Evolutionary conservation across 176 grass and related monocot species (phyloP), one percentile per base, ranked within the genome.

Genomic region (Miscanthus lutarioriparius): DNA sequence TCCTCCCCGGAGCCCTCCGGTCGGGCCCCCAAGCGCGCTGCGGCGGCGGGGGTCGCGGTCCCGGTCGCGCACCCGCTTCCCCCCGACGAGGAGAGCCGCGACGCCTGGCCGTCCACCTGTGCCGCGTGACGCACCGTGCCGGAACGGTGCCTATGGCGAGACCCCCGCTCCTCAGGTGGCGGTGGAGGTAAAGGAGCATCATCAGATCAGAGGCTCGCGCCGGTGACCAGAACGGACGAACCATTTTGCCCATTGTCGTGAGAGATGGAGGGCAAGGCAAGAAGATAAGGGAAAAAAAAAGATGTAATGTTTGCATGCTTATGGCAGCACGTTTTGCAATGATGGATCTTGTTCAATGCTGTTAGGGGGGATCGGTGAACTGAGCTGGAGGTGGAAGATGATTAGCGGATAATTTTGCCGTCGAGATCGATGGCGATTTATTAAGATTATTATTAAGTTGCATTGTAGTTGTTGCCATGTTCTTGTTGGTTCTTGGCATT

Each of bases 11-110:
- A 94, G 32, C 63, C 68, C 3, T 6, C 20, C 27, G 53, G 13
- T 38, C 62, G 9, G 76, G 62, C 17, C 83, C 26, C 68, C 77
- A 86, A 81, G 84, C 59, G 82, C 28, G 65, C 76, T 7, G 72
- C 62, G 32, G 25, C 23, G 14, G 32, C 49, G 17, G 49, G 49
- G 16, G 19, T 47, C 39, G 28, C 64, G 8, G 15, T 2, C 36
- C 20, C 22, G 86, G 53, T 68, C 45, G 15, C 72, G 28, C 72
- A 73, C 37, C 23, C 30, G 26, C 33, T 65, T 51, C 62, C 23
- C 23, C 82, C 69, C 27, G 89, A 94, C 70, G 92, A 92, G 76
- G 92, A 87, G 77, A 92, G 87, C 83, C 75, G 92, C 56, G 76
- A 90, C 54, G 89, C 90, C 64, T 94, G 80, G 84, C 56, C 33